Evolutionary conservation across 176 grass and related monocot genomes (phyloP).

Genomic region (Juncus effusus): DNA sequence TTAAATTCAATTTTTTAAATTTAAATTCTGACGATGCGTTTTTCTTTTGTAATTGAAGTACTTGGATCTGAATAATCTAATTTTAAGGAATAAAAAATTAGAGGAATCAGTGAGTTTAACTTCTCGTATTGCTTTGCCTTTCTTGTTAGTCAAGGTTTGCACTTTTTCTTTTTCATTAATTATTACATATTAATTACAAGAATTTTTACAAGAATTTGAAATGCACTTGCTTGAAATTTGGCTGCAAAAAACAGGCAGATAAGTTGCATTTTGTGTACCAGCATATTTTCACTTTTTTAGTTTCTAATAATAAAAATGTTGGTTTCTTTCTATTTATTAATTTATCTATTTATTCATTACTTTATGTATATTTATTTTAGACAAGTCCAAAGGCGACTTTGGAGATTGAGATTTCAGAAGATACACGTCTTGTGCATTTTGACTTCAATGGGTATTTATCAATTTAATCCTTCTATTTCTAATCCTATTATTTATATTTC

Average conservation of each 20-base stretch:
- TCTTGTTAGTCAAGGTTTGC: slow-evolving; percentile 89
- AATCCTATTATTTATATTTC: too few species aligned
- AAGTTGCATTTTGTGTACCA: neutral
- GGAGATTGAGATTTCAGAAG: slow-evolving; percentile 86
- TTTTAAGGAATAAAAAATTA: slow-evolving; percentile 57
- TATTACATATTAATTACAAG: slow-evolving; percentile 7
- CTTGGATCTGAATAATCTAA: slow-evolving; percentile 77
- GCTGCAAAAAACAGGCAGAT: neutral
- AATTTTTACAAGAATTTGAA: neutral
- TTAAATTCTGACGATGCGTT: slow-evolving; percentile 3
- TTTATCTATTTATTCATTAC: neutral
- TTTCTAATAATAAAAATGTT: slow-evolving; percentile 1
- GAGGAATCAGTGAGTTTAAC: slow-evolving; percentile 43
- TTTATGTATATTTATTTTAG: slow-evolving; percentile 43
- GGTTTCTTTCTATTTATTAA: too few species aligned
- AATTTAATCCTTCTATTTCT: slow-evolving; percentile 1
- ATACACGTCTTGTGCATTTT: slow-evolving; percentile 59
- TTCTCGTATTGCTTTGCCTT: slow-evolving; percentile 70
- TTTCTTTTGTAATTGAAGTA: slow-evolving; percentile 62
- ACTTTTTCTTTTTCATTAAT: neutral
- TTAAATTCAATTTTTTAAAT: slow-evolving; percentile 3
- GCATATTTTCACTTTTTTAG: neutral
- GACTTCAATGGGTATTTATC: slow-evolving; percentile 70
- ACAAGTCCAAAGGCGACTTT: slow-evolving; percentile 61
- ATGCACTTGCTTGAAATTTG: neutral